These are phyloP conservation scores for Starmerella ratchasimensis DNA, from an alignment of 805 yeast species.

Conservation along the genomic window DNA sequence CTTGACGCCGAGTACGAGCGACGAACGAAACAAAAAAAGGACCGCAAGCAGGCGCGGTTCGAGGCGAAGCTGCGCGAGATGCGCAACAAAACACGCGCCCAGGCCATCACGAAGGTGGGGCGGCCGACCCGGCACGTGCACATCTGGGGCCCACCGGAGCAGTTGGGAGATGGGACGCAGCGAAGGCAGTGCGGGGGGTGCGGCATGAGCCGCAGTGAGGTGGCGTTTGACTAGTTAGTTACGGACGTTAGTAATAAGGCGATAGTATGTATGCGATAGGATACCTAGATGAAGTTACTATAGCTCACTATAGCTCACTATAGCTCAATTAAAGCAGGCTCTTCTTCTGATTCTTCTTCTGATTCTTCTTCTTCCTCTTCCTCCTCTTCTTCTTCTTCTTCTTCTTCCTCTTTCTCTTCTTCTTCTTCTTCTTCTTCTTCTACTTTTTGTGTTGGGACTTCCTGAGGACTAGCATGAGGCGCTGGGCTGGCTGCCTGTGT, in stretches of 20 bases:
- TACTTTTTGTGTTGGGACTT: too few relatives aligned
- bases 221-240: slow-evolving; percentile 3
- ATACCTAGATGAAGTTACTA: background rate
- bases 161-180: slow-evolving; percentile 15
- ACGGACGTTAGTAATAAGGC: background rate
- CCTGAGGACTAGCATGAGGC: too few relatives aligned
- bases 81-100: slow-evolving; percentile 86
- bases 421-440: too few relatives aligned
- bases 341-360: slow-evolving; percentile 5
- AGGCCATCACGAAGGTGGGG: slow-evolving; percentile 55
- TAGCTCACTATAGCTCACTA: background rate
- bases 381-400: background rate
- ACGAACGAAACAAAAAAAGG: slow-evolving; percentile 57
- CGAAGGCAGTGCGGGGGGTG: slow-evolving; percentile 17
- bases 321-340: slow-evolving; percentile 14
- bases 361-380: background rate
- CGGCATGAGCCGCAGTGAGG: slow-evolving; percentile 18
- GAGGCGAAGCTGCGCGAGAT: slow-evolving; percentile 68
- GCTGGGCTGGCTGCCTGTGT: too few relatives aligned
- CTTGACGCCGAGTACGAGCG: slow-evolving; percentile 86
- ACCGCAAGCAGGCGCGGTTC: slow-evolving; percentile 65
- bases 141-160: slow-evolving; percentile 41
- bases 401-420: slow-evolving; percentile 4
- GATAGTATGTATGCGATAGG: background rate
- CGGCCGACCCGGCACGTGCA: slow-evolving; percentile 52